A percentile compares a stretch with the other conserved stretches of the same genome.
phyloP scores from a whole-genome alignment of 169 alveolate genomes.

The Perkinsus marinus region DNA sequence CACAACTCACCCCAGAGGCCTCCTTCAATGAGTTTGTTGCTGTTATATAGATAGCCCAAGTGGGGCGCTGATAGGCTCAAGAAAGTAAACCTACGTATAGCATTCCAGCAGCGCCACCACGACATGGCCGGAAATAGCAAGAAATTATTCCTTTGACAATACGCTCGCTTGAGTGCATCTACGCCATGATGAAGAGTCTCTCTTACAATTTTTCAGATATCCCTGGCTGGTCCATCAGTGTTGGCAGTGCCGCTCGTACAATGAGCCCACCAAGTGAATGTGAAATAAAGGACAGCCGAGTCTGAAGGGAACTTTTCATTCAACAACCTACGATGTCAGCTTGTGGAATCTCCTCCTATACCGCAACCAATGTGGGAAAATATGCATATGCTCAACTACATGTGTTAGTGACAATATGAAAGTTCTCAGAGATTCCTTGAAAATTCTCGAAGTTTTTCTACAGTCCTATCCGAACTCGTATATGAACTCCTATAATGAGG shows the following conservation, averaged over 20 bases:
- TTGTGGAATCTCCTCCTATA: no score
- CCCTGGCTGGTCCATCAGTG: conserved; percentile 46
- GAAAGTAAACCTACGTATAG: neutral
- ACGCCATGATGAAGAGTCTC: no score
- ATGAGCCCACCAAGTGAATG: conserved; percentile 83
- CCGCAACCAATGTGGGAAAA: no score
- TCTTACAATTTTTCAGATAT: neutral
- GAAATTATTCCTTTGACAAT: no score
- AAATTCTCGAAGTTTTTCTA: no score
- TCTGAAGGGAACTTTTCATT: neutral
- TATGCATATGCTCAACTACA: no score
- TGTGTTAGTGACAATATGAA: no score
- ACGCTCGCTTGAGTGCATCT: no score
- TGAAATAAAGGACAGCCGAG: conserved; percentile 68
- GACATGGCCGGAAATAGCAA: neutral
- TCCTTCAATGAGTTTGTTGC: conserved; percentile 57
- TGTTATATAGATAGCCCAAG: conserved; percentile 66
- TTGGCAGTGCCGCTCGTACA: conserved; percentile 78
- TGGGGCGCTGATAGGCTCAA: conserved; percentile 70
- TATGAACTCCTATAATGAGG: no score
- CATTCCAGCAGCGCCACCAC: neutral
- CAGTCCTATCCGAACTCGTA: no score
- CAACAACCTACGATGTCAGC: no score
- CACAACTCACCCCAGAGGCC: conserved; percentile 1
- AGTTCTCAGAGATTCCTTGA: no score